Percentiles rank a stretch among this genome's conserved stretches.
Evolutionary conservation across 352 stramenopile genomes (phyloP).

Genomic region (Phytopythium kandeliae): DNA sequence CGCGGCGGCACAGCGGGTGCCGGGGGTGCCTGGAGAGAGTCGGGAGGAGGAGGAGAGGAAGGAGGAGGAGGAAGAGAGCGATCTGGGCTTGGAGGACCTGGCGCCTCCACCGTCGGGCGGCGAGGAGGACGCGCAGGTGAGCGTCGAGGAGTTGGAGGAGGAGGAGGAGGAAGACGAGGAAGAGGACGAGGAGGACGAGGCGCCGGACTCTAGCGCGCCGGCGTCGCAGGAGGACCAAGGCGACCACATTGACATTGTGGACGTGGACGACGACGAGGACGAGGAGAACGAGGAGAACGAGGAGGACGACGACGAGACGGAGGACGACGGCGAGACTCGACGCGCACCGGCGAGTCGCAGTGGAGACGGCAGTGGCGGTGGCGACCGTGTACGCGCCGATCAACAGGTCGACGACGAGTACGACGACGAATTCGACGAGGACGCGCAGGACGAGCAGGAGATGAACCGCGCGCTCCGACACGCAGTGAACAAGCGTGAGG

Average conservation of each 20-base stretch:
- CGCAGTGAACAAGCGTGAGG: slow-evolving; percentile 48
- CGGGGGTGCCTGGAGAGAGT: background rate
- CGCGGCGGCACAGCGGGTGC: background rate
- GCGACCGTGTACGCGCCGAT: too few species aligned
- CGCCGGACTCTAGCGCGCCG: slow-evolving; percentile 4
- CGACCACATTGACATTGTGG: slow-evolving; percentile 20
- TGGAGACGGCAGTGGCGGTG: slow-evolving; percentile 10
- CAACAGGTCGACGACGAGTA: slow-evolving; percentile 16
- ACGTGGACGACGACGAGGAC: slow-evolving; percentile 9
- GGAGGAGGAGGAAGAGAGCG: slow-evolving; percentile 2
- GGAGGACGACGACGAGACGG: slow-evolving; percentile 1
- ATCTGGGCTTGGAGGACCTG: slow-evolving; percentile 11
- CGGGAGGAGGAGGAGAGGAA: background rate
- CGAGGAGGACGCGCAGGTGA: slow-evolving; percentile 5
- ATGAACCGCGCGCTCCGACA: slow-evolving; percentile 20
- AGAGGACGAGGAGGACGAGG: slow-evolving; percentile 13
- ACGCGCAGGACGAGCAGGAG: slow-evolving; percentile 19
- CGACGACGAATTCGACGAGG: slow-evolving; percentile 25
- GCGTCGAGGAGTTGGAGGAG: slow-evolving; percentile 11
- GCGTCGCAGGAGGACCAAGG: slow-evolving; percentile 13
- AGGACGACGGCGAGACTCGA: slow-evolving; percentile 7
- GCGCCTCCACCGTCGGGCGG: slow-evolving; percentile 11
- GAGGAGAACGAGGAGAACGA: slow-evolving; percentile 8
- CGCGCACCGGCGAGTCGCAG: slow-evolving; percentile 7
- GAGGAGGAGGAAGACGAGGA: slow-evolving; percentile 11